Evolutionary conservation across 2,329 filamentous ascomycete species (phyloP), one percentile per base, ranked within the genome.

Genomic region (Neofusicoccum ribis): DNA sequence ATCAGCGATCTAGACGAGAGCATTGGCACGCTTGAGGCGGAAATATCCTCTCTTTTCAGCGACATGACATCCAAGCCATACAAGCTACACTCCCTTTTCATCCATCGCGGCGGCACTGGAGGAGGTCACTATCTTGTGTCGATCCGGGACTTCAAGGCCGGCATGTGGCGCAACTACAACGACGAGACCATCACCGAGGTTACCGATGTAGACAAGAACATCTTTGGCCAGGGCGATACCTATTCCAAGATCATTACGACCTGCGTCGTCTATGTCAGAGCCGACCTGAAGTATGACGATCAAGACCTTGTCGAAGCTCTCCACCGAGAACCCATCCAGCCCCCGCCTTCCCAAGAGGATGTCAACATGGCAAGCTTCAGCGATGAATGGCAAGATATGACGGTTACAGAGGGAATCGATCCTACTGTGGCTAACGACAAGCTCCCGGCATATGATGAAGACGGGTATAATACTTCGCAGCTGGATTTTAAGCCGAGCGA

Each of bases 71-170:
- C 87, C 31, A 81, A 91, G 52, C 86, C 89, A 11, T 99, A 98
- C 76, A 88, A 88, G 14, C 85, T 99, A 4, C 93, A 97, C 70
- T 92, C 94, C 0, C 91, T 97, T 37, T 96, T 99, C 73, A 94
- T 97, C 71, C 95, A 99, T 75, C 89, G 90, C 20, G 91, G 91
- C 37, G 82, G 83, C 8, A 72, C 76, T 1, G 72, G 73, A 14
- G 84, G 85, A 36, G 95, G 95, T 0, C 95, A 99, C 77, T 99
- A 98, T 79, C 97, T 92, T 89, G 92, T 97, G 50, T 97, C 93
- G 85, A 96, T 99, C 68, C 91, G 89, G 73, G 95, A 98, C 79
- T 96, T 96, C 76, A 86, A 89, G 69, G 86, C 87, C 52, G 80
- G 88, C 41, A 82, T 93, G 20, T 99, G 95, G 93, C 89, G 93